Percentiles rank a stretch among this genome's conserved stretches.
These are phyloP conservation scores for Saccharomycopsis sp. DNA, from an alignment of 805 yeast species.

Conservation along the genomic window DNA sequence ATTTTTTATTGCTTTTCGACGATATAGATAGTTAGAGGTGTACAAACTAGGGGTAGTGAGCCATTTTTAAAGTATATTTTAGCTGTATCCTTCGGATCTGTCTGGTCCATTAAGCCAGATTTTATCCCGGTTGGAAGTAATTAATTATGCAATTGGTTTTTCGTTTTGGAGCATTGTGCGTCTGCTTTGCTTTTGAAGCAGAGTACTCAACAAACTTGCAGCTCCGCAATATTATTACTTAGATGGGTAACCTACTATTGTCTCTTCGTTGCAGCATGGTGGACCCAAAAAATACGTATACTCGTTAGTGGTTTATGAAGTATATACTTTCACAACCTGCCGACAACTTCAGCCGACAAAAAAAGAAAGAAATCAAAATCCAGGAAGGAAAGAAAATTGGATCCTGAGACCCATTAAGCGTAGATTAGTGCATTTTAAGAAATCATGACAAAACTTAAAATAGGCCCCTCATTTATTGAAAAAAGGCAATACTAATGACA, in stretches of 20 bases:
- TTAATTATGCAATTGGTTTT: background rate
- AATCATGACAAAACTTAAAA: background rate
- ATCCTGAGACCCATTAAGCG: background rate
- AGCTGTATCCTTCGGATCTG: background rate
- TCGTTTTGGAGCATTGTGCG: background rate
- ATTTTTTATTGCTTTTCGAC: no score
- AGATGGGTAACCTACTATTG: no score
- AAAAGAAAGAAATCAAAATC: background rate
- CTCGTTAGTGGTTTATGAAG: background rate
- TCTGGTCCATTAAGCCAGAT: background rate
- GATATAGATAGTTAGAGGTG: no score
- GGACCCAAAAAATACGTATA: background rate
- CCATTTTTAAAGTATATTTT: no score
- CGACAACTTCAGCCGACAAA: background rate
- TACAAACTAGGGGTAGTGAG: no score
- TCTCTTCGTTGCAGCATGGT: no score
- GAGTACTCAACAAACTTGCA: no score
- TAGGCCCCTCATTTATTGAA: no score
- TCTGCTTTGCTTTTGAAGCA: background rate
- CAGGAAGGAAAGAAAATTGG: background rate
- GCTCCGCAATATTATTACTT: no score
- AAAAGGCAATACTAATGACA: background rate
- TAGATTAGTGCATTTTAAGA: background rate
- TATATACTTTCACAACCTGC: background rate
- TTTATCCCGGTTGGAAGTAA: background rate